A percentile compares a stretch with the other conserved stretches of the same genome.
These are phyloP conservation scores for Neckera pumila DNA, from an alignment of 225 moss, liverwort and hornwort species.

Conservation along the genomic window DNA sequence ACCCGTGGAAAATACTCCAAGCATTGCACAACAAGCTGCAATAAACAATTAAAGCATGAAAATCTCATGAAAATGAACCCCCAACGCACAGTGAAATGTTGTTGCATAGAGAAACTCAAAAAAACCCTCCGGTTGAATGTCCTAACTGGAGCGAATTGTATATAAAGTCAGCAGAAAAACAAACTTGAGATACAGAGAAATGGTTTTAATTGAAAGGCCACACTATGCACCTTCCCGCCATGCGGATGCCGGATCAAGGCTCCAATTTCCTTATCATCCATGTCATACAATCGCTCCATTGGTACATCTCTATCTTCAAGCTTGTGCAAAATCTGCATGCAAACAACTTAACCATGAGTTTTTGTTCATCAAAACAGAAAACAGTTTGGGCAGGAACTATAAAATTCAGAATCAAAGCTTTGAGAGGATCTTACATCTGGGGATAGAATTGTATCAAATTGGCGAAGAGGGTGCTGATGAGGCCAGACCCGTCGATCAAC, in stretches of 20 bases:
- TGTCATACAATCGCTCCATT: conserved; percentile 81
- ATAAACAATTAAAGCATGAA: background rate
- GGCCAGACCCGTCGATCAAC: conserved; percentile 96
- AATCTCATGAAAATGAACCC: background rate
- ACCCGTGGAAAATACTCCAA: conserved; percentile 70
- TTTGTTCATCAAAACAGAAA: background rate
- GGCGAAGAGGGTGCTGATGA: conserved; percentile 90
- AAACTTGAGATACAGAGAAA: background rate
- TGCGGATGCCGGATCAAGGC: conserved; percentile 81
- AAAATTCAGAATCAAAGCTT: background rate
- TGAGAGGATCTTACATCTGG: conserved; percentile 53
- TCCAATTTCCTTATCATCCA: conserved; percentile 94
- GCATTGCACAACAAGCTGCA: conserved; percentile 90
- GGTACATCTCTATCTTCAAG: conserved; percentile 75
- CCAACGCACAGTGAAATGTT: background rate
- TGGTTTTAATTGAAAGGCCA: background rate
- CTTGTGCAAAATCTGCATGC: conserved; percentile 69
- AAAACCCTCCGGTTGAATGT: background rate
- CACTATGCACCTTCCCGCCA: conserved; percentile 65
- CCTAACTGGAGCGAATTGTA: background rate
- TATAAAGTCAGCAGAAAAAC: background rate
- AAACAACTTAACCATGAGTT: background rate
- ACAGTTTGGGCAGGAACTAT: background rate
- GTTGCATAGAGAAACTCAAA: background rate
- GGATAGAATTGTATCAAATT: conserved; percentile 86